phyloP scores from a whole-genome alignment of 1,139 yeast species.

The Protomyces pachydermus region DNA sequence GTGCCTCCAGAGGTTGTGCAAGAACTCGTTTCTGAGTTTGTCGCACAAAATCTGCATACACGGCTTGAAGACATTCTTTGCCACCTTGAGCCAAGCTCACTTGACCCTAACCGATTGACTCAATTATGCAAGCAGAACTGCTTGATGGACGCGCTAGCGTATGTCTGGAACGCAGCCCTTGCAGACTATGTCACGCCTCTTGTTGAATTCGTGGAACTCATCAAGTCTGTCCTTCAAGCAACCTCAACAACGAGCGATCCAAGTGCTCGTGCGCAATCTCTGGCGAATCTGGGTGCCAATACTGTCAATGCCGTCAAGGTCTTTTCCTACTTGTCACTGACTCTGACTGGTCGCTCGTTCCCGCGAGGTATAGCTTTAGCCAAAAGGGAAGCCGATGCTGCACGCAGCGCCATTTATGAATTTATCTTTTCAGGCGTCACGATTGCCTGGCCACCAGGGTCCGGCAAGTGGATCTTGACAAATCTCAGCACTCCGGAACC shows the following conservation, averaged over 20 bases:
- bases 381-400: conserved; percentile 36
- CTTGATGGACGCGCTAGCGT: conserved; percentile 57
- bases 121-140: conserved; percentile 53
- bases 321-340: conserved; percentile 59
- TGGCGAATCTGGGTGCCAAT: conserved; percentile 18
- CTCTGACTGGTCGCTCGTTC: conserved; percentile 71
- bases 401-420: conserved; percentile 50
- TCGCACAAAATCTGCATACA: conserved; percentile 44
- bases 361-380: conserved; percentile 59
- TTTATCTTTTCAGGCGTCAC: conserved; percentile 53
- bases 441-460: conserved; percentile 47
- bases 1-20: conserved; percentile 63
- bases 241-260: neutral
- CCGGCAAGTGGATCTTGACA: conserved; percentile 36
- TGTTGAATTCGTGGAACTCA: conserved; percentile 47
- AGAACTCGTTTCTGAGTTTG: conserved; percentile 52
- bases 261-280: conserved; percentile 26
- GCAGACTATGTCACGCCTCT: conserved; percentile 67
- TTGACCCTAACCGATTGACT: conserved; percentile 70
- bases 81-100: conserved; percentile 54
- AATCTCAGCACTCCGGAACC: conserved; percentile 39
- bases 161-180: conserved; percentile 62
- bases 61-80: conserved; percentile 62
- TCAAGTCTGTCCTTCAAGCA: conserved; percentile 15
- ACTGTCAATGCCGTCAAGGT: conserved; percentile 41